A percentile compares a stretch with the other conserved stretches of the same genome.
Evolutionary conservation across 352 stramenopile genomes (phyloP).

Genomic region (Pythium apleroticum): DNA sequence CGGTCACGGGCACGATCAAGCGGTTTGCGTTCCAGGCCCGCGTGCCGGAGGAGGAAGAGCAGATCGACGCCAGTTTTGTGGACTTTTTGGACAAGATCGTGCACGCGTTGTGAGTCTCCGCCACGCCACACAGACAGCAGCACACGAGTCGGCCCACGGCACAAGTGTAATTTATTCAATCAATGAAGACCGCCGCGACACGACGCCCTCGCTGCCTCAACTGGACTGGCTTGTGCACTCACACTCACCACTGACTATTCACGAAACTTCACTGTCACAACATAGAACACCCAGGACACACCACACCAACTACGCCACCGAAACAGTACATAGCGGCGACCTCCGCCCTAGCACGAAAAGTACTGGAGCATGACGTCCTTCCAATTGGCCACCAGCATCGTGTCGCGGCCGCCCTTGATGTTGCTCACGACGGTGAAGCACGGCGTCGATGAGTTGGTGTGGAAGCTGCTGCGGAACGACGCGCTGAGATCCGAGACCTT

Average conservation of each 20-base stretch:
- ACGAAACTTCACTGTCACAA: constrained; percentile 1
- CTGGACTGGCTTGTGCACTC: constrained; percentile 5
- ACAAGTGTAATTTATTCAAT: constrained; percentile 42
- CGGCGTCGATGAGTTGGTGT: constrained; percentile 49
- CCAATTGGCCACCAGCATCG: constrained; percentile 72
- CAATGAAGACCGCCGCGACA: constrained; percentile 30
- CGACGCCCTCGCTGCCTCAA: not conserved
- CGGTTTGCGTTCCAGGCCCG: constrained; percentile 61
- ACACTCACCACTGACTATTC: not conserved
- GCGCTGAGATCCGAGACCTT: constrained; percentile 64
- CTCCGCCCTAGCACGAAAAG: constrained; percentile 43
- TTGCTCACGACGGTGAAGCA: constrained; percentile 62
- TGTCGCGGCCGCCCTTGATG: constrained; percentile 55
- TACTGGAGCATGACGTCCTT: constrained; percentile 67
- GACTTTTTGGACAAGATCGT: constrained; percentile 80
- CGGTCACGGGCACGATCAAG: constrained; percentile 67
- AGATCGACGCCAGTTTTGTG: constrained; percentile 86
- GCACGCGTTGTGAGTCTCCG: constrained; percentile 57
- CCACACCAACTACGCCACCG: not conserved
- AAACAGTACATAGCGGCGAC: not conserved
- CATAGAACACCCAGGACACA: not conserved
- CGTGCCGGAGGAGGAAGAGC: constrained; percentile 63
- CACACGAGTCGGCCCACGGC: constrained; percentile 16
- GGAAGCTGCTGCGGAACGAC: constrained; percentile 69
- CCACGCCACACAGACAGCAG: not conserved